Conservation (phyloP, 257 asterid genomes). For the Nicotiana otophora region DNA sequence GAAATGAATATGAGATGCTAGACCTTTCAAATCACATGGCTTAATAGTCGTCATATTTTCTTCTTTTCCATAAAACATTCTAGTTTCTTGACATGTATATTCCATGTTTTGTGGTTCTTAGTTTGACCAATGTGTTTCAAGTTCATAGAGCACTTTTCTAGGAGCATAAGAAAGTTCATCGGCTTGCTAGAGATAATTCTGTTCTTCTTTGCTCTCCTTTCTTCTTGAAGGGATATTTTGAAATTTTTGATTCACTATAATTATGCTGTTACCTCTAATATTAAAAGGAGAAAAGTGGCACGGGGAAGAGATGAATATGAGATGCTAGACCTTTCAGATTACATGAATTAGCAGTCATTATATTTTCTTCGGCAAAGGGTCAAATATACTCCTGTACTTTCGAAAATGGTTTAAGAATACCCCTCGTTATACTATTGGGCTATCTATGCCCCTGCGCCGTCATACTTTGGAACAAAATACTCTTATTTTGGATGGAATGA, state of each 20-base stretch:
- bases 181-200: not conserved
- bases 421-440: too few relatives aligned
- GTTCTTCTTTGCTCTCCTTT: not conserved
- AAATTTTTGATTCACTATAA: not conserved
- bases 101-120: not conserved
- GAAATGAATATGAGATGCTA: not conserved
- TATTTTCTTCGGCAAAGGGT: not conserved
- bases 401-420: too few relatives aligned
- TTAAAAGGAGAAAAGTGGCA: not conserved
- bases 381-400: too few relatives aligned
- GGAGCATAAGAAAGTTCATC: not conserved
- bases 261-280: not conserved
- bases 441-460: too few relatives aligned
- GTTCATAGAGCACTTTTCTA: not conserved
- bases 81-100: not conserved
- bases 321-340: not conserved
- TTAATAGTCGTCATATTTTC: not conserved
- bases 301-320: not conserved
- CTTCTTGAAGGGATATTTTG: not conserved
- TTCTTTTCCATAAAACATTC: not conserved
- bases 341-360: not conserved
- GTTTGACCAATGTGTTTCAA: not conserved
- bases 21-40: slow-evolving; percentile 7
- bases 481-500: too few relatives aligned
- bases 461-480: too few relatives aligned